phyloP scores from a whole-genome alignment of 192 early-diverging fungal species.

The Backusella circina region DNA sequence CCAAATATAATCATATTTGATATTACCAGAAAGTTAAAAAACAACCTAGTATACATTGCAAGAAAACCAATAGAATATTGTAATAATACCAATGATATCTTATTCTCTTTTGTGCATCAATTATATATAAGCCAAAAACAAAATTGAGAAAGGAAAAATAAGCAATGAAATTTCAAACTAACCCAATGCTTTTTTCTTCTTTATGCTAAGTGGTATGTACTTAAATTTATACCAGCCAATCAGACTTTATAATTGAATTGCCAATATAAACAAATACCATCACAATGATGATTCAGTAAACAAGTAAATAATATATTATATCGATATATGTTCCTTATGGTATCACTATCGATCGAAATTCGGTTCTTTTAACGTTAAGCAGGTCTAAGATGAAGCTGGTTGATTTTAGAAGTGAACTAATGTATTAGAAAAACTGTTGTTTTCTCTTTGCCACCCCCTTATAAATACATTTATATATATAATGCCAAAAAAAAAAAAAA shows the following conservation, averaged over 20 bases:
- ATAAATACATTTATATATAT: neutral
- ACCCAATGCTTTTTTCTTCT: neutral
- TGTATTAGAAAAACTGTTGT: neutral
- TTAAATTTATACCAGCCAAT: neutral
- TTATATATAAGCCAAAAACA: neutral
- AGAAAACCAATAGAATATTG: neutral
- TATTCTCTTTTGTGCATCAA: neutral
- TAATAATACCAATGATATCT: neutral
- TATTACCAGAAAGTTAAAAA: neutral
- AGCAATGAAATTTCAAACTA: neutral
- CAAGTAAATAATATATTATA: neutral
- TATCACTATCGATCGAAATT: neutral
- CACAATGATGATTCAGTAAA: neutral
- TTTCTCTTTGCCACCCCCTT: slow-evolving; percentile 10
- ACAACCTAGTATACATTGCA: neutral
- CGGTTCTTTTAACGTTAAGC: neutral
- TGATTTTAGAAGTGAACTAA: slow-evolving; percentile 8
- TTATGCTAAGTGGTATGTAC: neutral
- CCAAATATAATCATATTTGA: neutral
- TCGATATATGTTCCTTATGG: neutral
- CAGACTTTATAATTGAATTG: neutral
- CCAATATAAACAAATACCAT: neutral
- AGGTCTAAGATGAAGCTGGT: neutral
- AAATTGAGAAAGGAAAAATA: neutral
- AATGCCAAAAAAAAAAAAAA: neutral